Evolutionary conservation across 805 yeast genomes (phyloP), one percentile per base, ranked within the genome.

Genomic region (Lachancea sp.): DNA sequence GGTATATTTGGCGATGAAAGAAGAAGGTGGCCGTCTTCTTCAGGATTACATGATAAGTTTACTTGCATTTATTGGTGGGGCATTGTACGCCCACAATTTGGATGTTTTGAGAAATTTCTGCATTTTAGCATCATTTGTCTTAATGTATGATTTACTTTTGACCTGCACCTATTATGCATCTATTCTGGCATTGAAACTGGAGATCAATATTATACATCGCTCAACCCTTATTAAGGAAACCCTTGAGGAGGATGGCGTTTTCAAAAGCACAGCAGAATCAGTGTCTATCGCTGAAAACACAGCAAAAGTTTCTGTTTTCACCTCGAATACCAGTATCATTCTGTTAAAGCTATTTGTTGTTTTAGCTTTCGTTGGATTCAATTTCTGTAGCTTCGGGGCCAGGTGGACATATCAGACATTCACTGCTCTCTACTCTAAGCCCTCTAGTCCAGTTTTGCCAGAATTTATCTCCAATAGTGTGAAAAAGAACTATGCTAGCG

Each of bases 191-290:
- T 72, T 90, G 61, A 90, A 90, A 65, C 78, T 90, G 34, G 96
- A 92, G 63, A 86, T 90, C 60, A 78, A 78, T 58, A 71, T 84
- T 45, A 92, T 92, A 41, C 86, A 89, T 63, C 78, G 86, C 49
- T 83, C 87, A 34, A 78, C 85, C 44, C 76, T 78, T 41, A 74
- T 88, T 57, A 80, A 82, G 57, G 78, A 77, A 47, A 87, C 85
- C 21, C 70, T 90, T 48, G 92, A 89, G 67, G 98, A 90, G 60
- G 98, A 90, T 56, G 97, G 98, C 19, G 75, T 90, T 24, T 73
- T 83, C 32, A 76, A 78, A 29, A 61, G 68, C 34, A 83, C 83
- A 24, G 96, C 96, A 8, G 78, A 76, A 48, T 72, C 78, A 28
- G 89, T 88, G 25, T 78, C 48, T 45, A 41, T 52, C n/a, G 54